Percentiles rank a stretch among this genome's conserved stretches.
phyloP scores from a whole-genome alignment of 192 early-diverging fungal species.

The Ramicandelaber brevisporus region DNA sequence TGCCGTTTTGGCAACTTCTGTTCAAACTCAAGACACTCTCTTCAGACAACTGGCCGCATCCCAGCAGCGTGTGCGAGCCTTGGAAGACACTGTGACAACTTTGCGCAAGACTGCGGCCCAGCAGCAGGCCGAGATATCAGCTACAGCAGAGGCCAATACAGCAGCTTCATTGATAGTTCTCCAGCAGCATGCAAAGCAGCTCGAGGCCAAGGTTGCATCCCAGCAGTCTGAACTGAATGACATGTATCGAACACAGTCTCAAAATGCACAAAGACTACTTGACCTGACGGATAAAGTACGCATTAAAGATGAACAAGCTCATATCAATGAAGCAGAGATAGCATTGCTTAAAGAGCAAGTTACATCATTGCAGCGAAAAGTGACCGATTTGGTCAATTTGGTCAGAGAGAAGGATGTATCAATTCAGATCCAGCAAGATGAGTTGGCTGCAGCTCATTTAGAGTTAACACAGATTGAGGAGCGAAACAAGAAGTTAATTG shows the following conservation, averaged over 20 bases:
- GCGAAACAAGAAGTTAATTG: conserved; percentile 30
- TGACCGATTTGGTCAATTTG: conserved; percentile 4
- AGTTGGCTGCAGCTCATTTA: conserved; percentile 67
- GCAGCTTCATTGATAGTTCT: too few relatives aligned
- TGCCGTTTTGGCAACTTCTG: too few relatives aligned
- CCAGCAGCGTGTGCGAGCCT: too few relatives aligned
- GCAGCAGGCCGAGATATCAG: too few relatives aligned
- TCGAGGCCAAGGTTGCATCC: conserved; percentile 42
- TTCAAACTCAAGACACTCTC: too few relatives aligned
- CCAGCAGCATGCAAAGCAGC: conserved; percentile 40
- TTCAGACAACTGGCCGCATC: too few relatives aligned
- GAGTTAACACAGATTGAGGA: conserved; percentile 62
- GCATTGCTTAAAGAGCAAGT: conserved; percentile 10
- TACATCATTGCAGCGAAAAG: conserved; percentile 1
- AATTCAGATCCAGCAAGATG: conserved; percentile 84
- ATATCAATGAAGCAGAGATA: conserved; percentile 37
- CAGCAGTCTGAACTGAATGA: conserved; percentile 70
- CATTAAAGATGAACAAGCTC: conserved; percentile 22
- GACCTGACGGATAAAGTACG: conserved; percentile 58
- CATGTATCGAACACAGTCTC: conserved; percentile 69
- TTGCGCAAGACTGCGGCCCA: too few relatives aligned
- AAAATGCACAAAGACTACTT: conserved; percentile 76
- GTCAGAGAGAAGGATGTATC: conserved; percentile 75
- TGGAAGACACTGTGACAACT: too few relatives aligned
- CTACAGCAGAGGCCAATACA: too few relatives aligned